These are phyloP conservation scores for Lasiosphaeris hirsuta DNA, from an alignment of 495 filamentous ascomycete genomes.

Conservation along the genomic window DNA sequence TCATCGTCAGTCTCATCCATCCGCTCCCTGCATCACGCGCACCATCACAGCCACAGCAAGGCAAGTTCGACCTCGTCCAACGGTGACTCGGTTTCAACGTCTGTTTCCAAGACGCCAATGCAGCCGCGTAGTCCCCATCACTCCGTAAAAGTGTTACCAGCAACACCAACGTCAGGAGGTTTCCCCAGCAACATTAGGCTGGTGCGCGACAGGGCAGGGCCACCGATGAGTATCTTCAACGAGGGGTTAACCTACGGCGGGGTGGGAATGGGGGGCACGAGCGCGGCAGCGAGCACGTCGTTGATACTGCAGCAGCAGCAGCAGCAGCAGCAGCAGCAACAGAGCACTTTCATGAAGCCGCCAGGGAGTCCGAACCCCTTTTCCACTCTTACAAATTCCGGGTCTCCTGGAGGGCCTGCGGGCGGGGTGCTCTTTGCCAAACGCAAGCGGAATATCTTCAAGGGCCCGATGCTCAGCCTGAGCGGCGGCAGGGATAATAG, in stretches of 20 bases:
- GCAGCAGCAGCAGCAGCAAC: constrained; percentile 29
- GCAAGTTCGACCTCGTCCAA: constrained; percentile 90
- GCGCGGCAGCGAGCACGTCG: too few relatives aligned
- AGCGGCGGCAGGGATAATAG: constrained; percentile 32
- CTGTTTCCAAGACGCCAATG: constrained; percentile 61
- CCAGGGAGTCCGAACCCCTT: constrained; percentile 47
- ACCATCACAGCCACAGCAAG: constrained; percentile 90
- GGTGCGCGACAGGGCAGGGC: constrained; percentile 56
- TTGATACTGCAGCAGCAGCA: not conserved
- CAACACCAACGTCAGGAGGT: constrained; percentile 73
- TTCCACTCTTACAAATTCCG: constrained; percentile 2
- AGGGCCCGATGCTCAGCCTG: constrained; percentile 68
- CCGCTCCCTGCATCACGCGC: constrained; percentile 79
- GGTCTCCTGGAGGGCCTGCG: constrained; percentile 28
- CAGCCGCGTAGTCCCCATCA: constrained; percentile 72
- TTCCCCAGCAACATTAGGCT: constrained; percentile 88
- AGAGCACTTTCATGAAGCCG: constrained; percentile 19
- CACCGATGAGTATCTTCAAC: constrained; percentile 49
- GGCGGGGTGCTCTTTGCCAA: constrained; percentile 83
- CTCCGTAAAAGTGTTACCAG: constrained; percentile 90
- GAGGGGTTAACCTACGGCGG: constrained; percentile 38
- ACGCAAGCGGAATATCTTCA: constrained; percentile 83
- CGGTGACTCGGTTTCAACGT: constrained; percentile 58
- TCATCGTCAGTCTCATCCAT: constrained; percentile 94
- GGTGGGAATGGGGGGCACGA: too few relatives aligned